Evolutionary conservation across 768 basidiomycete genomes (phyloP).

Genomic region (Daedaleopsis sinensis): DNA sequence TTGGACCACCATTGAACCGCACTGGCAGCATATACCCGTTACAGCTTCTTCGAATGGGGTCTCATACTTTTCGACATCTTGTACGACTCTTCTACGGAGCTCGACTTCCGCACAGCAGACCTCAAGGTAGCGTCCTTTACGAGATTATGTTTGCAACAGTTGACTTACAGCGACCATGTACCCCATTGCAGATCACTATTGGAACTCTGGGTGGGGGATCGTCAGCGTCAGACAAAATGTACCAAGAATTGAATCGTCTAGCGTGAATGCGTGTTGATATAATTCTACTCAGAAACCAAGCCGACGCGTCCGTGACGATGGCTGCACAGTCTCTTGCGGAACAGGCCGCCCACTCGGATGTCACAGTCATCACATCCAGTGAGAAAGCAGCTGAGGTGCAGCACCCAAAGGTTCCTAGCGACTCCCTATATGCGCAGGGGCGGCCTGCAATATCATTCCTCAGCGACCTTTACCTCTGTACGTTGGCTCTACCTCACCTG

Average conservation of each 20-base stretch:
- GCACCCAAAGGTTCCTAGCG: neutral
- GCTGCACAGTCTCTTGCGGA: neutral
- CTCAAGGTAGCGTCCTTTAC: conserved; percentile 45
- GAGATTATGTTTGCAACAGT: conserved; percentile 8
- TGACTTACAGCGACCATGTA: neutral
- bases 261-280: conserved; percentile 33
- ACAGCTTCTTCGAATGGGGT: conserved; percentile 88
- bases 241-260: conserved; percentile 46
- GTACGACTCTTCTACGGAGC: conserved; percentile 68
- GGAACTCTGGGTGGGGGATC: conserved; percentile 25
- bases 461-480: conserved; percentile 63
- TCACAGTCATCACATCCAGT: neutral
- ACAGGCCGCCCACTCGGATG: neutral
- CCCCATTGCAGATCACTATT: conserved; percentile 34
- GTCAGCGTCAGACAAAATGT: conserved; percentile 42
- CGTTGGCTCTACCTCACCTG: conserved; percentile 26
- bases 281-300: neutral
- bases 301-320: neutral
- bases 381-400: neutral
- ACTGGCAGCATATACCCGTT: conserved; percentile 75
- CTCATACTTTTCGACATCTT: conserved; percentile 74
- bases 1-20: neutral
- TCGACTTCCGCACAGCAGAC: conserved; percentile 57
- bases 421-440: neutral
- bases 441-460: conserved; percentile 32